A percentile compares a stretch with the other conserved stretches of the same genome.
phyloP scores from a whole-genome alignment of 2,329 filamentous ascomycete genomes.

The Neopestalotiopsis clavispora region DNA sequence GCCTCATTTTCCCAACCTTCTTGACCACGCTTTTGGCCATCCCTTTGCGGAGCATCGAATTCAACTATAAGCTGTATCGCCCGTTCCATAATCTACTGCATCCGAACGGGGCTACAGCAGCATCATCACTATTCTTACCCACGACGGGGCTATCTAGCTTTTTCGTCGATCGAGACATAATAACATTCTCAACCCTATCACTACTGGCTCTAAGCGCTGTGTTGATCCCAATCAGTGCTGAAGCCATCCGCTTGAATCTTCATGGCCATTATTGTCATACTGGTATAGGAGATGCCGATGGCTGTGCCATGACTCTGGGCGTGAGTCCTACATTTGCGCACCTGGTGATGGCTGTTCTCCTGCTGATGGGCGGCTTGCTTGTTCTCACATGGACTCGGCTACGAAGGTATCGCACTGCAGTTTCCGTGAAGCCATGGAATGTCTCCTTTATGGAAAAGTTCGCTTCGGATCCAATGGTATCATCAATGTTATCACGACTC shows the following conservation, averaged over 20 bases:
- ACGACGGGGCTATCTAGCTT: slow-evolving; percentile 17
- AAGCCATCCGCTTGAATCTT: slow-evolving; percentile 34
- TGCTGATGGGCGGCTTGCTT: slow-evolving; percentile 32
- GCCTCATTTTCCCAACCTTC: slow-evolving; percentile 28
- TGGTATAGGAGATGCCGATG: no score
- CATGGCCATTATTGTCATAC: no score
- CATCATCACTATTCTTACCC: slow-evolving; percentile 36
- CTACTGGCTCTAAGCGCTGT: slow-evolving; percentile 31
- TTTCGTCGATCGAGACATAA: slow-evolving; percentile 23
- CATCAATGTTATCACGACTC: slow-evolving; percentile 23
- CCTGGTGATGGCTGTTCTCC: slow-evolving; percentile 32
- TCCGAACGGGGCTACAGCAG: slow-evolving; percentile 32
- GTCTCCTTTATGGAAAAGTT: slow-evolving; percentile 40
- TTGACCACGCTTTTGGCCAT: slow-evolving; percentile 27
- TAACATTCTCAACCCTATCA: slow-evolving; percentile 22
- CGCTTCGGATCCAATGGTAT: slow-evolving; percentile 28
- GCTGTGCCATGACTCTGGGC: slow-evolving; percentile 36
- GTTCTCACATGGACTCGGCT: slow-evolving; percentile 30
- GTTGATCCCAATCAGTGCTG: slow-evolving; percentile 35
- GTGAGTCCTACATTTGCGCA: slow-evolving; percentile 30
- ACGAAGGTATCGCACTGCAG: slow-evolving; percentile 35
- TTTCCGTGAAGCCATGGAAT: slow-evolving; percentile 40
- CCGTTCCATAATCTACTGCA: slow-evolving; percentile 42
- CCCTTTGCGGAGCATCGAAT: slow-evolving; percentile 28
- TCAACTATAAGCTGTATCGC: slow-evolving; percentile 34